Evolutionary conservation across 1,139 yeast species (phyloP).

Genomic region (Geotrichum restrictum): DNA sequence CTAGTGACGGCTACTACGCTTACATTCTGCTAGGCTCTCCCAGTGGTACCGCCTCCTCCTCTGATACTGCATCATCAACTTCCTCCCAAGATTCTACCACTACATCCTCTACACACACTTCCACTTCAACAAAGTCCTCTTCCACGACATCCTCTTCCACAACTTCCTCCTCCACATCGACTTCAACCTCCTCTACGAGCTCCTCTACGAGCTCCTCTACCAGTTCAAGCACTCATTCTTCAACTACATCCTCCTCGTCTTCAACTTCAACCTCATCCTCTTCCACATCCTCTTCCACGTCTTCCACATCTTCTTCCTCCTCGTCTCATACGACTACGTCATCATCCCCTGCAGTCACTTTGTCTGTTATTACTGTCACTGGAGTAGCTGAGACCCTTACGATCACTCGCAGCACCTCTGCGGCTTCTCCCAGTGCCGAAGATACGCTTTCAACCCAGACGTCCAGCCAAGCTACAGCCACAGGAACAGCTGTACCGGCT

Average conservation of each 20-base stretch:
- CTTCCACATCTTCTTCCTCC: too few relatives aligned
- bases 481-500: background rate
- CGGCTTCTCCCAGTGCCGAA: conserved; percentile 22
- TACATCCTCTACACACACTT: background rate
- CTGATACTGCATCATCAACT: conserved; percentile 26
- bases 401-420: conserved; percentile 15
- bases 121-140: background rate
- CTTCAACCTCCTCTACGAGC: background rate
- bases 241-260: too few relatives aligned
- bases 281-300: too few relatives aligned
- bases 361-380: conserved; percentile 29
- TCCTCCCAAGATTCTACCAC: background rate
- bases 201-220: too few relatives aligned
- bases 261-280: background rate
- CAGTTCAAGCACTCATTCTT: conserved; percentile 22
- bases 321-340: background rate
- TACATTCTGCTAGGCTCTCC: conserved; percentile 44
- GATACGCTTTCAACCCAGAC: conserved; percentile 11
- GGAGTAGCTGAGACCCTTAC: conserved; percentile 26
- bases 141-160: conserved; percentile 7
- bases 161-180: too few relatives aligned
- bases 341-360: conserved; percentile 17
- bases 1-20: conserved; percentile 41
- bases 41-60: conserved; percentile 29
- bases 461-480: background rate